Base-by-base conservation (phyloP, 495 filamentous ascomycete species). In the Penicillium cinerascens region DNA sequence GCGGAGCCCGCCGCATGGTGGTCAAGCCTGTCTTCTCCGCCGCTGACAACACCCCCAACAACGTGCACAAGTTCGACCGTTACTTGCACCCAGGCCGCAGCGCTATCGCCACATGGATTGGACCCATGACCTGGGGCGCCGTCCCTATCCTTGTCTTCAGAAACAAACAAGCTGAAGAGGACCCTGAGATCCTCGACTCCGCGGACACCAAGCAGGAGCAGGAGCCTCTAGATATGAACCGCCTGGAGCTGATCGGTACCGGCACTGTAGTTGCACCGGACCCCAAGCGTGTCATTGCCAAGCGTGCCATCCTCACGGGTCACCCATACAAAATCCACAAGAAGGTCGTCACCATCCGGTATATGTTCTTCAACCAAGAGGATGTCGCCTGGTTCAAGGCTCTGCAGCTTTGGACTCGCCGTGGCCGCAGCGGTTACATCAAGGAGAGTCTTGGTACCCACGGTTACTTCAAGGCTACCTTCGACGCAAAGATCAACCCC, bases 241-340 rank as follows among this genome's bases (percentile, higher is more conserved):
- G 76, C 2, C 75, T 93, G 18, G 77, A 82, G 23, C 78, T 97
- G 35, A 81, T 97, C 44, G 93, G 79, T 18, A 93, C 87, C 3
- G 93, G 95, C 44, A 96, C 92, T 2, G 81, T 86, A 23, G 82
- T 95, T 25, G 82, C 89, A 0, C 86, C 91, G 4, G 89, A 89
- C 41, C 87, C 82, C 8, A 73, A 76, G 25, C 87, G 95, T 38
- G 86, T 97, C 16, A 83, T 97, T 47, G 91, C 92, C 54, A 98
- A 98, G 73, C 86, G 93, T 47, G 85, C 93, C 55, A 91, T 97
- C 53, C 78, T 98, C 48, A 96, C 93, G 0, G 93, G 93, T 36
- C 93, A 97, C 67, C 92, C 95, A 0, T 96, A 88, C 75, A 97
- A 98, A 77, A 97, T 98, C 60, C 92, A 98, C 81, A 93, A 92